Evolutionary conservation across 805 yeast genomes (phyloP).

Genomic region (Lipomyces chichibuensis): DNA sequence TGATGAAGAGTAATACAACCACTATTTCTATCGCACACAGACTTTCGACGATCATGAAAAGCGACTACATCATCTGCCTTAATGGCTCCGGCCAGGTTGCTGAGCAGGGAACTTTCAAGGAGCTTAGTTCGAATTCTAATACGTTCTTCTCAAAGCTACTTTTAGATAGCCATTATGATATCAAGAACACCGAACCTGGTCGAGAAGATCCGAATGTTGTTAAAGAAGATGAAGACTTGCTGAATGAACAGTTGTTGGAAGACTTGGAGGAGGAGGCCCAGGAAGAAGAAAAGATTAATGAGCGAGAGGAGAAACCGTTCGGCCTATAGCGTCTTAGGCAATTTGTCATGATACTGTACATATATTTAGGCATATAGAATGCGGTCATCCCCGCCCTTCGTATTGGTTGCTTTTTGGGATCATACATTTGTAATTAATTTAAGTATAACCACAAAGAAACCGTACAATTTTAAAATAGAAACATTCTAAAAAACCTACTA

Average conservation of each 20-base stretch:
- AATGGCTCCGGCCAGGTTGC: conserved; percentile 73
- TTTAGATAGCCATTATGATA: conserved; percentile 22
- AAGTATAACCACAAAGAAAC: neutral
- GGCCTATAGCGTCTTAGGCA: conserved; percentile 12
- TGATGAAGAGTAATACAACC: conserved; percentile 61
- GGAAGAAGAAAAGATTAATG: conserved; percentile 13
- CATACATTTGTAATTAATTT: neutral
- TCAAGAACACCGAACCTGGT: conserved; percentile 1
- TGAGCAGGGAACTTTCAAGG: conserved; percentile 66
- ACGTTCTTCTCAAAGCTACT: conserved; percentile 34
- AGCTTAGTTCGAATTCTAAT: conserved; percentile 49
- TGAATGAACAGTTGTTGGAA: conserved; percentile 33
- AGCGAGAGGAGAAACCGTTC: conserved; percentile 18
- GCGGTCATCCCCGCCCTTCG: neutral
- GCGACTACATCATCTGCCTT: conserved; percentile 78
- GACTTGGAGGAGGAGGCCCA: conserved; percentile 31
- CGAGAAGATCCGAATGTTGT: conserved; percentile 12
- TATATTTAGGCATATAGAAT: conserved; percentile 7
- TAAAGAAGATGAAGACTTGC: conserved; percentile 28
- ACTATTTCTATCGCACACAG: conserved; percentile 88
- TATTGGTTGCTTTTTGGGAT: neutral
- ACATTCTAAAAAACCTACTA: conserved; percentile 5
- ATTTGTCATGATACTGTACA: conserved; percentile 7
- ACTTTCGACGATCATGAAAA: conserved; percentile 80
- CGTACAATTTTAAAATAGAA: neutral